Base-by-base conservation (phyloP, 441 rosid genomes). In the Mallotus japonicus region DNA sequence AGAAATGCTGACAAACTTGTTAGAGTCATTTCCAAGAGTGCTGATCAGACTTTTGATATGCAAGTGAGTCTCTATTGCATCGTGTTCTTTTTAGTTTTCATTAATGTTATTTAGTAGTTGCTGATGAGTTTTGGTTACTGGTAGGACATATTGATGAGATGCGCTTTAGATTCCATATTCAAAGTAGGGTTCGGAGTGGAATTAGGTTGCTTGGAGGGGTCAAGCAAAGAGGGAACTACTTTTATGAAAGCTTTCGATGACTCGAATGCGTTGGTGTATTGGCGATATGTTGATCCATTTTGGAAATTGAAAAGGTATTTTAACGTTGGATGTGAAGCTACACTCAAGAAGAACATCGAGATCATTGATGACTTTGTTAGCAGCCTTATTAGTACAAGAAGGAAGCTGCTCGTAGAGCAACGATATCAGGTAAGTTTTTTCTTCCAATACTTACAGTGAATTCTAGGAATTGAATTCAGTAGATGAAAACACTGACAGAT, bases 171-270 rank as follows among this genome's bases (percentile, higher is more conserved):
- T 69, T 88, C 96, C 0, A 89, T 91, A 24, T 88, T 89, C 78
- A 87, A 93, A 87, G 97, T 93, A 19, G 96, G 90, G 32, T 93
- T 90, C 64, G 97, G 97, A 19, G 88, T 89, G 55, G 93, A 90
- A 50, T 72, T 91, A 67, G 81, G 85, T 63, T 87, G 95, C 81
- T 65, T 91, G 80, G 80, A 78, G 6, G 96, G 88, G 2, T 82
- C 87, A 63, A 88, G 75, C 69, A 76, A 80, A 81, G 85, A 83
- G 32, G 93, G 86, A 24, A 69, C 57, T 14, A 72, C 50, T 17
- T 87, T 91, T 74, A 89, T 87, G 93, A 80, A 81, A 58, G 96
- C 93, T 37, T 92, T 89, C 55, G 98, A 92, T 72, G 93, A 91
- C 28, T 81, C 86, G 5, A 89, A 83, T 71, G 88, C 87, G 10